A percentile compares a stretch with the other conserved stretches of the same genome.
Conservation (phyloP, 352 stramenopile genomes). For the Blastocystis sp. region DNA sequence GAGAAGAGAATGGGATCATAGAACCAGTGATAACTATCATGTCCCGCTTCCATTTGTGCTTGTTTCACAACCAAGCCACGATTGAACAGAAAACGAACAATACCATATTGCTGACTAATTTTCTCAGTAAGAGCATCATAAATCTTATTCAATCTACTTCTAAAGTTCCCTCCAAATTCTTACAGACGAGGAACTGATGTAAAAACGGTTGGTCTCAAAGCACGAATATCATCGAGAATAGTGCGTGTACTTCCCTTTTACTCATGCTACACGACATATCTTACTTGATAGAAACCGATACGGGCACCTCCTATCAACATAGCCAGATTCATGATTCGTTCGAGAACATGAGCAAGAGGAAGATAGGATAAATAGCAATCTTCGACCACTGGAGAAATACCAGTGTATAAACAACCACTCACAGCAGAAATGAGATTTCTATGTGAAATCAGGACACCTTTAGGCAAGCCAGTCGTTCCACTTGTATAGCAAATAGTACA, state of each 20-base stretch:
- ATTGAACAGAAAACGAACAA: slow-evolving; percentile 78
- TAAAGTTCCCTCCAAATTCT: slow-evolving; percentile 76
- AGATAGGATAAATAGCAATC: slow-evolving; percentile 91
- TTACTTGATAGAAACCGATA: slow-evolving; percentile 81
- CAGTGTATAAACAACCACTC: slow-evolving; percentile 69
- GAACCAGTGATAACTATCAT: slow-evolving; percentile 73
- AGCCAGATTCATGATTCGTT: slow-evolving; percentile 81
- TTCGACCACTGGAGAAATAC: slow-evolving; percentile 60
- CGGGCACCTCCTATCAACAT: slow-evolving; percentile 79
- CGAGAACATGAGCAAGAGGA: slow-evolving; percentile 91
- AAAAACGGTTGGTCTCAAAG: slow-evolving; percentile 86
- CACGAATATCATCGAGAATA: slow-evolving; percentile 88
- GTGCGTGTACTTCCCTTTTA: slow-evolving; percentile 76
- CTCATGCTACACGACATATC: too few relatives aligned
- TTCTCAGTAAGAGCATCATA: slow-evolving; percentile 65
- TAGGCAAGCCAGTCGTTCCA: slow-evolving; percentile 90
- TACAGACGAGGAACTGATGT: slow-evolving; percentile 86
- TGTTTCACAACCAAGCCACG: slow-evolving; percentile 76
- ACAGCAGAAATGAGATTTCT: slow-evolving; percentile 76
- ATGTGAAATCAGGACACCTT: slow-evolving; percentile 81
- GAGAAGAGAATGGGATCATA: slow-evolving; percentile 93
- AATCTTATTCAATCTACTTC: slow-evolving; percentile 63
- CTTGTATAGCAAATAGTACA: slow-evolving; percentile 91
- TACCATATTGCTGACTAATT: slow-evolving; percentile 71
- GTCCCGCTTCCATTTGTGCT: slow-evolving; percentile 72